Evolutionary conservation across 257 asterid genomes (phyloP).

Genomic region (Leonotis leonurus): DNA sequence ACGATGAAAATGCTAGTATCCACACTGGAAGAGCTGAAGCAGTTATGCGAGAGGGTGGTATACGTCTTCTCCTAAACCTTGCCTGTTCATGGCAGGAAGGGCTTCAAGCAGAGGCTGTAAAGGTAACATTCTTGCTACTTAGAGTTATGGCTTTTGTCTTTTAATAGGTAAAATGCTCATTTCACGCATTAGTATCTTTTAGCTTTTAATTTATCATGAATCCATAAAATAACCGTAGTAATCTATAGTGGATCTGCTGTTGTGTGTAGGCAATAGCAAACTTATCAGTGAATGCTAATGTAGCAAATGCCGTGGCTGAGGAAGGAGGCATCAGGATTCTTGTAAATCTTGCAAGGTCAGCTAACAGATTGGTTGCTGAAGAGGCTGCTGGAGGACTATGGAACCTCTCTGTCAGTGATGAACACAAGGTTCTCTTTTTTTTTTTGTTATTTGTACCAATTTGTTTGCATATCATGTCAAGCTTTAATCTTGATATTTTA

Average conservation of each 20-base stretch:
- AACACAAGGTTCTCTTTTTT: conserved; percentile 57
- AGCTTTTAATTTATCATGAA: background rate
- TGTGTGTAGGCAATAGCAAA: conserved; percentile 67
- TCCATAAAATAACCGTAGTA: background rate
- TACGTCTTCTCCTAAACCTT: conserved; percentile 56
- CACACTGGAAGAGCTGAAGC: conserved; percentile 76
- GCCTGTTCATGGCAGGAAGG: conserved; percentile 75
- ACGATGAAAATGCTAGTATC: conserved; percentile 71
- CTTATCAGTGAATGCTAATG: conserved; percentile 68
- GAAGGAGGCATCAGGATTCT: conserved; percentile 74
- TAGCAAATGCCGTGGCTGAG: conserved; percentile 83
- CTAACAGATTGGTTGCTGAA: conserved; percentile 71
- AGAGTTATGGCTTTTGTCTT: background rate
- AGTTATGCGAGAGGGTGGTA: conserved; percentile 56
- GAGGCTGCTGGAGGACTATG: conserved; percentile 89
- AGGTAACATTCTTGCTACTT: conserved; percentile 33
- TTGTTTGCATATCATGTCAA: background rate
- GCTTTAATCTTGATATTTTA: background rate
- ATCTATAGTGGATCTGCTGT: background rate
- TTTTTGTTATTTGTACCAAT: background rate
- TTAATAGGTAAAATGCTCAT: background rate
- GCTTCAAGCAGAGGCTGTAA: conserved; percentile 78
- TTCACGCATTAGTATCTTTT: background rate
- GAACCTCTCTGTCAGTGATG: conserved; percentile 87
- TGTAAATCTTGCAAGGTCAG: conserved; percentile 61